Evolutionary conservation across 1,284 basidiomycete species (phyloP).

Genomic region (Tilletiopsis washingtonensis): DNA sequence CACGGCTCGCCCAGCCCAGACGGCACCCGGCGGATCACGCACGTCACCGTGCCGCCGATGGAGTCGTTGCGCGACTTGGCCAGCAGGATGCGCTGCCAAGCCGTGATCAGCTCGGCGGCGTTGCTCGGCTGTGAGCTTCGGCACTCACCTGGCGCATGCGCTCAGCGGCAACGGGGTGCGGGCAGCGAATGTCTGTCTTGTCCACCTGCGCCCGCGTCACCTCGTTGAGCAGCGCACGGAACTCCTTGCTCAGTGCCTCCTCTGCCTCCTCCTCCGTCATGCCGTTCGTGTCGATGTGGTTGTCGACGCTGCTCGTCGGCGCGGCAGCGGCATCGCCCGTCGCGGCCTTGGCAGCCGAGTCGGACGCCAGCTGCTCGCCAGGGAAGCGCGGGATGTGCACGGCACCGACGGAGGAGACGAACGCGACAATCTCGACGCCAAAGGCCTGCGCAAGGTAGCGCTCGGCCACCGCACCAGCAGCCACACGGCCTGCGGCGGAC

Average conservation of each 20-base stretch:
- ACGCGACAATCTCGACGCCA: slow-evolving; percentile 91
- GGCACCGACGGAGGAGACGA: slow-evolving; percentile 92
- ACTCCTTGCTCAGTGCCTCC: slow-evolving; percentile 76
- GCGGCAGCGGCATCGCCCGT: slow-evolving; percentile 1
- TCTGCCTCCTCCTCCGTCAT: slow-evolving; percentile 62
- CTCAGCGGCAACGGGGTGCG: slow-evolving; percentile 75
- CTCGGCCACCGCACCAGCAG: slow-evolving; percentile 95
- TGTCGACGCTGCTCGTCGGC: slow-evolving; percentile 12
- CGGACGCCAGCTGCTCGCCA: slow-evolving; percentile 25
- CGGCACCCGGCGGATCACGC: slow-evolving; percentile 84
- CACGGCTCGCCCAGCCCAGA: slow-evolving; percentile 91
- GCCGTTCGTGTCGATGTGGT: slow-evolving; percentile 50
- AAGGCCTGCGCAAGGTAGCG: slow-evolving; percentile 82
- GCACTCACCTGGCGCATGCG: slow-evolving; percentile 72
- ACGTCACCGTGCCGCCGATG: slow-evolving; percentile 93
- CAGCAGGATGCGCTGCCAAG: slow-evolving; percentile 73
- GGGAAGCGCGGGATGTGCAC: slow-evolving; percentile 59
- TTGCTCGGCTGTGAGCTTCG: not conserved
- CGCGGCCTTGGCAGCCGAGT: slow-evolving; percentile 6
- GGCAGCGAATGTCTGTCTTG: slow-evolving; percentile 78
- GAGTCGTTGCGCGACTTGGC: slow-evolving; percentile 87
- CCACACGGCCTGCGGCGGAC: slow-evolving; percentile 63
- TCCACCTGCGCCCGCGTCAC: slow-evolving; percentile 85
- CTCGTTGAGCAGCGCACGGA: slow-evolving; percentile 67
- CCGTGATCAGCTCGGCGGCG: not conserved